phyloP scores from a whole-genome alignment of 352 stramenopile genomes.

The Phytophthora palmivora region DNA sequence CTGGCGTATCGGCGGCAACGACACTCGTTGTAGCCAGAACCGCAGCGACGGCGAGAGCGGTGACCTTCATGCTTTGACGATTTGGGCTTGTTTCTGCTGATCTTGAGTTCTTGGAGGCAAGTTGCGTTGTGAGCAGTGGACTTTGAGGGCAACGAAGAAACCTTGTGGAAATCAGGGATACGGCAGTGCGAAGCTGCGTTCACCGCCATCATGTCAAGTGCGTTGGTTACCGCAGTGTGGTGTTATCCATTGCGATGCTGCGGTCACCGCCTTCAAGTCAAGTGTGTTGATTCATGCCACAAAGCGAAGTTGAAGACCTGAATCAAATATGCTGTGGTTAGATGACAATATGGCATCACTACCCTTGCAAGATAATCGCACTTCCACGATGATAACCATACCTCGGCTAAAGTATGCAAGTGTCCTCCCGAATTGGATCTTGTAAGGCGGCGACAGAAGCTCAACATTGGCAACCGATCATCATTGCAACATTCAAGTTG shows the following conservation, averaged over 20 bases:
- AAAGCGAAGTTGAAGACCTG: too few relatives aligned
- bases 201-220: too few relatives aligned
- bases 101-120: constrained; percentile 23
- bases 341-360: too few relatives aligned
- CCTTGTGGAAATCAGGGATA: constrained; percentile 15
- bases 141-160: background rate
- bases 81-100: constrained; percentile 6
- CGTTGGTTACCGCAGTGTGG: too few relatives aligned
- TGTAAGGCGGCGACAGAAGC: too few relatives aligned
- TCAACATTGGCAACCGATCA: too few relatives aligned
- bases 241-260: constrained; percentile 10
- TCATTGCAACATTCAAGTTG: too few relatives aligned
- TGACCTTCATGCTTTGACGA: constrained; percentile 31
- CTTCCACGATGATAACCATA: too few relatives aligned
- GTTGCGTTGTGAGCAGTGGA: constrained; percentile 24
- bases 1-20: constrained; percentile 16
- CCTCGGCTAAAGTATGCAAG: too few relatives aligned
- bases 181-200: background rate
- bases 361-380: too few relatives aligned
- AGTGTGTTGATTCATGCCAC: constrained; percentile 15
- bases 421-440: too few relatives aligned
- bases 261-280: constrained; percentile 23
- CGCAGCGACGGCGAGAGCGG: constrained; percentile 23
- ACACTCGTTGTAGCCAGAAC: constrained; percentile 22
- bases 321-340: too few relatives aligned